Evolutionary conservation across 176 grass and related monocot genomes (phyloP).

Genomic region (Cenchrus fungigraminus): DNA sequence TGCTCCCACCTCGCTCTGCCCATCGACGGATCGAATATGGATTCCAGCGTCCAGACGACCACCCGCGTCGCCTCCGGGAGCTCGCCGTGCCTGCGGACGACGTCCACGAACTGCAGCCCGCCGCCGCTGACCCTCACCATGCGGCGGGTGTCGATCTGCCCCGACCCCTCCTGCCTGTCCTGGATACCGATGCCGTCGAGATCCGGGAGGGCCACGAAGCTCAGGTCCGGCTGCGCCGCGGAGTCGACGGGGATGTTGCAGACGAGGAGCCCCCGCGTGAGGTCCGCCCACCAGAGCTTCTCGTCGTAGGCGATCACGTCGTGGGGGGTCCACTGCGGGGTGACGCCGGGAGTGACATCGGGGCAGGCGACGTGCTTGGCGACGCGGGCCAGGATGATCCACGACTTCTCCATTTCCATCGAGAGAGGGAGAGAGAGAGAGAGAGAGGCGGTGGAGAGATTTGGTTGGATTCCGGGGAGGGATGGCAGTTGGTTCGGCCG

Average conservation of each 20-base stretch:
- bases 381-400: neutral
- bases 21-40: neutral
- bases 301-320: neutral
- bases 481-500: neutral
- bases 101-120: neutral
- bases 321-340: neutral
- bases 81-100: neutral
- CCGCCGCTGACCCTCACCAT: neutral
- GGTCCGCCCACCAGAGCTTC: slow-evolving; percentile 27
- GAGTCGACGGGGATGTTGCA: neutral
- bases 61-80: neutral
- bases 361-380: neutral
- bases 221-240: neutral
- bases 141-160: neutral
- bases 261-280: neutral
- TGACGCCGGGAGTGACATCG: neutral
- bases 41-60: slow-evolving; percentile 4
- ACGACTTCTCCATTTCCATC: neutral
- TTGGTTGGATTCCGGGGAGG: neutral
- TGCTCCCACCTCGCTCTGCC: neutral
- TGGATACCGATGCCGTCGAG: neutral
- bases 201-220: neutral
- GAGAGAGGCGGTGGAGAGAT: neutral
- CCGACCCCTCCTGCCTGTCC: neutral
- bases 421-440: neutral